phyloP scores from a whole-genome alignment of 2,329 filamentous ascomycete species.

The Colletotrichum endophyticum region DNA sequence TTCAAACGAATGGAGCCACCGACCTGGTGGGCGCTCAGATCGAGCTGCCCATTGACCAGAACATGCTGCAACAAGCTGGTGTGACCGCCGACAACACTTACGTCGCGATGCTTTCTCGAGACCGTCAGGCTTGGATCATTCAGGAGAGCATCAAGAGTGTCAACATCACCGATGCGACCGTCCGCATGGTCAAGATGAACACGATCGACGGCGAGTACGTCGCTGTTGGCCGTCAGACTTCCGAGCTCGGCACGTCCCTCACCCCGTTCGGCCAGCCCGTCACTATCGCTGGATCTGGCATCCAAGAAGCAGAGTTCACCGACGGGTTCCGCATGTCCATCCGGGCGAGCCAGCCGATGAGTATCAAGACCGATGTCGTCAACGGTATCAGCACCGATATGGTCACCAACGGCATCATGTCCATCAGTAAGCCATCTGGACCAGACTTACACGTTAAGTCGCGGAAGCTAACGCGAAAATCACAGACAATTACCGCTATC shows the following conservation, averaged over 20 bases:
- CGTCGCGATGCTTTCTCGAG: constrained; percentile 23
- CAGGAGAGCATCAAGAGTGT: constrained; percentile 24
- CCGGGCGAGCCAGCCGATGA: constrained; percentile 25
- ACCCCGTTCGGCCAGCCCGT: constrained; percentile 24
- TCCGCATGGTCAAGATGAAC: constrained; percentile 25
- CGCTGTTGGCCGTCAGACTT: constrained; percentile 23
- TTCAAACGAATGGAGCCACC: constrained; percentile 24
- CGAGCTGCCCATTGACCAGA: constrained; percentile 24
- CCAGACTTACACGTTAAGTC: background rate
- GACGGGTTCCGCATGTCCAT: constrained; percentile 27
- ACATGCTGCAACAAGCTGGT: constrained; percentile 18
- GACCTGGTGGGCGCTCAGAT: constrained; percentile 25
- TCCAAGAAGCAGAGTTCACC: constrained; percentile 25
- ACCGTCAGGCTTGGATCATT: constrained; percentile 25
- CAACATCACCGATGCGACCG: constrained; percentile 25
- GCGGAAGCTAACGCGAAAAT: background rate
- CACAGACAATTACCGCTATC: constrained; percentile 26
- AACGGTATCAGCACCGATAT: constrained; percentile 25
- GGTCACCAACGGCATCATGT: constrained; percentile 22
- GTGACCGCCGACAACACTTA: constrained; percentile 25
- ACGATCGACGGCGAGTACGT: constrained; percentile 25
- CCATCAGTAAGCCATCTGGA: constrained; percentile 13
- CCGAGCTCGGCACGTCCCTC: constrained; percentile 22
- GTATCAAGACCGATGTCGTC: constrained; percentile 23
- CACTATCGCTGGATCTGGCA: constrained; percentile 23